phyloP scores from a whole-genome alignment of 2,329 filamentous ascomycete genomes.

The Zymoseptoria passerinii region DNA sequence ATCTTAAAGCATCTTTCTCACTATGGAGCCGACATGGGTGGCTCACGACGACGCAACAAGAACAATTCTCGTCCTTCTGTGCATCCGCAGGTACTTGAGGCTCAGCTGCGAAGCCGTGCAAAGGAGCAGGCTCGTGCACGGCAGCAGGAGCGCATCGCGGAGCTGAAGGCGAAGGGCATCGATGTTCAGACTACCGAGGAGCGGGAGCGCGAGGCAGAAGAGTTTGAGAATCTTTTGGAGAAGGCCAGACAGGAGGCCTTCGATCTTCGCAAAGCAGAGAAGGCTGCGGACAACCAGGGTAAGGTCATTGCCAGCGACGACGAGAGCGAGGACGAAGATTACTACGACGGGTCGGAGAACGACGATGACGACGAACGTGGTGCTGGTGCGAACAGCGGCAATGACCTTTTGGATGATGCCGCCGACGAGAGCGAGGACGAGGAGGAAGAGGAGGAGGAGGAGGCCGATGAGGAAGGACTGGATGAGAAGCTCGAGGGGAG shows the following conservation, averaged over 20 bases:
- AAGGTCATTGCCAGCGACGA: constrained; percentile 44
- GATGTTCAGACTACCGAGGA: constrained; percentile 80
- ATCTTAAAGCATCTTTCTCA: constrained; percentile 29
- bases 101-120: constrained; percentile 60
- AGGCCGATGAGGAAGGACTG: constrained; percentile 30
- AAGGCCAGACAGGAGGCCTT: constrained; percentile 74
- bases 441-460: constrained; percentile 46
- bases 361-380: constrained; percentile 10
- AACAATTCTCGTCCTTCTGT: constrained; percentile 53
- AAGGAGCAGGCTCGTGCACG: constrained; percentile 72
- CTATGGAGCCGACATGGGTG: constrained; percentile 27
- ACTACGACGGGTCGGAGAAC: constrained; percentile 18
- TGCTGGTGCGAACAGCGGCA: constrained; percentile 1
- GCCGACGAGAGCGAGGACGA: constrained; percentile 24
- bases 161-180: constrained; percentile 71
- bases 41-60: constrained; percentile 49
- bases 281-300: constrained; percentile 41
- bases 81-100: constrained; percentile 61
- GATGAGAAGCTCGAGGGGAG: constrained; percentile 16
- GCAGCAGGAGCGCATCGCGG: constrained; percentile 66
- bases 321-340: constrained; percentile 48
- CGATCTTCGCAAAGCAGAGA: constrained; percentile 69
- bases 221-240: constrained; percentile 81
- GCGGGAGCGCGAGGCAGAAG: constrained; percentile 68
- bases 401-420: constrained; percentile 13